phyloP scores from a whole-genome alignment of 169 alveolate genomes.

The Plasmodium gonderi region DNA sequence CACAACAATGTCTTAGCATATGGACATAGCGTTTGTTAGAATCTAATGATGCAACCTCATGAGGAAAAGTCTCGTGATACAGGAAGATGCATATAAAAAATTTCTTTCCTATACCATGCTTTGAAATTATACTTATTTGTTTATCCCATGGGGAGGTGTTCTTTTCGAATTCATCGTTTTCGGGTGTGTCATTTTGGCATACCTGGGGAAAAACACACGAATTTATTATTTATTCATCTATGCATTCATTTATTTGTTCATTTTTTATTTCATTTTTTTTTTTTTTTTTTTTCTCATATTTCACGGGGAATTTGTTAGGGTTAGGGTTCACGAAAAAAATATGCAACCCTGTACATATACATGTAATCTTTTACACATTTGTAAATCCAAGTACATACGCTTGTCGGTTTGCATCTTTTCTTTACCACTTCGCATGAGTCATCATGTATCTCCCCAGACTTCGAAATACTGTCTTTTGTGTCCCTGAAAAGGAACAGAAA shows the following conservation, averaged over 20 bases:
- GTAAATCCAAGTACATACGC: not conserved
- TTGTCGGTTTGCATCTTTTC: not conserved
- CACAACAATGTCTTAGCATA: no score
- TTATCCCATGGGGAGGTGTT: constrained; percentile 8
- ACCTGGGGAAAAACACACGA: not conserved
- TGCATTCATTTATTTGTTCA: no score
- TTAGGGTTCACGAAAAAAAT: no score
- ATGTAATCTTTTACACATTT: not conserved
- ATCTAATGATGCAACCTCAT: no score
- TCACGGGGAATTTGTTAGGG: not conserved
- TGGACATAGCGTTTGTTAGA: no score
- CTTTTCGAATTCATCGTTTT: not conserved
- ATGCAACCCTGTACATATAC: no score
- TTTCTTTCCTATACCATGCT: not conserved
- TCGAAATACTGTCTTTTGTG: not conserved
- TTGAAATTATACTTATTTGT: constrained; percentile 15
- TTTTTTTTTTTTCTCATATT: constrained; percentile 13
- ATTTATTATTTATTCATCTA: no score
- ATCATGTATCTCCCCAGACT: not conserved
- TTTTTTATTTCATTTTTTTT: no score
- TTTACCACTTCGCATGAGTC: not conserved
- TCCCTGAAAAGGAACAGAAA: not conserved
- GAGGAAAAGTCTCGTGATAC: not conserved
- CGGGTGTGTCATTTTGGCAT: not conserved
- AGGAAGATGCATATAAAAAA: not conserved